These are phyloP conservation scores for Rubus idaeus DNA, from an alignment of 306 rosid species.

Conservation along the genomic window DNA sequence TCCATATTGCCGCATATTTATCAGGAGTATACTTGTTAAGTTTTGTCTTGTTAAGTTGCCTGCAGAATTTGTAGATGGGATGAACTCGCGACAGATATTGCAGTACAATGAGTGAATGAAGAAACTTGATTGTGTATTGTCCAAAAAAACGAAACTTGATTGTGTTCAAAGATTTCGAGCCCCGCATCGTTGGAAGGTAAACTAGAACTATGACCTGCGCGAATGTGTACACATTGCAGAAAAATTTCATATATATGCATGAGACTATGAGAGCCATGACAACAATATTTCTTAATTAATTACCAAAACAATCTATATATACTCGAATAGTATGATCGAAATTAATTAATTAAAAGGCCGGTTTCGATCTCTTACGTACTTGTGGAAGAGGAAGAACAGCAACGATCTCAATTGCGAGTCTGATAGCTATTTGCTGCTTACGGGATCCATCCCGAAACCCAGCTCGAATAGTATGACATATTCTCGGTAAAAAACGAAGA, in stretches of 20 bases:
- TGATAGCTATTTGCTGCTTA: background rate
- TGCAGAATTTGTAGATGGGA: slow-evolving; percentile 17
- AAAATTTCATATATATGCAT: too few species aligned
- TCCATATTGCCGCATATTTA: too few species aligned
- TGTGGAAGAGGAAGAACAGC: slow-evolving; percentile 32
- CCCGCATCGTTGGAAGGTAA: background rate
- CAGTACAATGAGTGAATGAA: slow-evolving; percentile 12
- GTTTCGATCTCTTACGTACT: background rate
- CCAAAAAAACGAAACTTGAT: background rate
- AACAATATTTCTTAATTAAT: too few species aligned
- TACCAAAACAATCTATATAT: too few species aligned
- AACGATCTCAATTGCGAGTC: slow-evolving; percentile 9
- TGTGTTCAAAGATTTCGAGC: background rate
- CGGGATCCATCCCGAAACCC: too few species aligned
- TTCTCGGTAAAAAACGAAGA: slow-evolving; percentile 12
- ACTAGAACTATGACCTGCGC: slow-evolving; percentile 20
- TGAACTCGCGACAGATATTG: slow-evolving; percentile 23
- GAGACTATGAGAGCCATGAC: too few species aligned
- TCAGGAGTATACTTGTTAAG: background rate
- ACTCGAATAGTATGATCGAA: too few species aligned
- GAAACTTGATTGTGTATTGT: too few species aligned
- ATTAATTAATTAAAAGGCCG: too few species aligned
- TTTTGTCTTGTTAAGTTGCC: slow-evolving; percentile 3
- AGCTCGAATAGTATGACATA: background rate
- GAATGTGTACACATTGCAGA: background rate